Base-by-base conservation (phyloP, 2,329 filamentous ascomycete species). In the Aspergillus caelatus region DNA sequence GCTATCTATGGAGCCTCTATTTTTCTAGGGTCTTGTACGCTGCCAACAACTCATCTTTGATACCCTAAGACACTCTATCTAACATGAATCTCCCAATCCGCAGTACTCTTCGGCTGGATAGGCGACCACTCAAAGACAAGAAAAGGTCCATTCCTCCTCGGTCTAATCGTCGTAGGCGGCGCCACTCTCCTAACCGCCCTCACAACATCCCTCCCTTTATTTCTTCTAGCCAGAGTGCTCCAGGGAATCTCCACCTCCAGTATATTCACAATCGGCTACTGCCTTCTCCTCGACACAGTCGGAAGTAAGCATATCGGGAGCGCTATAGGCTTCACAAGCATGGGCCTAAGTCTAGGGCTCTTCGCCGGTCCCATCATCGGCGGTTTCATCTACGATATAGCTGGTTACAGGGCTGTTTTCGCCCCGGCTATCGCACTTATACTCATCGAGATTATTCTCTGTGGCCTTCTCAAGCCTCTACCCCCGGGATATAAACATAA, bases 201-300 rank as follows among this genome's bases (percentile, higher is more conserved):
- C 7, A 88, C 88, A 2, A 82, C 80, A 43, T 84, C 80, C 16
- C 84, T 90, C 61, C 83, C 79, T 0, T 71, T 91, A 2, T 77
- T 91, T 3, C 75, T 90, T 9, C 75, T 86, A 1, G 90, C 87
- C 1, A 79, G 90, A 28, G 64, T 91, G 5, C 75, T 92, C n/a
- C 89, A 92, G 72, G 90, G 90, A 0, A 71, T 87, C 12, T 88
- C 86, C 56, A 89, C 89, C 4, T 86, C 88, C 4, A 84, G 91
- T 4, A 89, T 91, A 14, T 92, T 89, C 88, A 87, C 86, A 0
- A 88, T 91, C 0, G 90, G 89, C 0, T 80, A 89, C 43, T 89
- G 89, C 0, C 75, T 92, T 32, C 72, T 92, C 14, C 87, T 88
- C 7, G 90, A 92, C 71, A 62, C 64, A 12, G 62, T 62, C 23